Base-by-base conservation (phyloP, 768 basidiomycete species). In the Pisolithus sp. region DNA sequence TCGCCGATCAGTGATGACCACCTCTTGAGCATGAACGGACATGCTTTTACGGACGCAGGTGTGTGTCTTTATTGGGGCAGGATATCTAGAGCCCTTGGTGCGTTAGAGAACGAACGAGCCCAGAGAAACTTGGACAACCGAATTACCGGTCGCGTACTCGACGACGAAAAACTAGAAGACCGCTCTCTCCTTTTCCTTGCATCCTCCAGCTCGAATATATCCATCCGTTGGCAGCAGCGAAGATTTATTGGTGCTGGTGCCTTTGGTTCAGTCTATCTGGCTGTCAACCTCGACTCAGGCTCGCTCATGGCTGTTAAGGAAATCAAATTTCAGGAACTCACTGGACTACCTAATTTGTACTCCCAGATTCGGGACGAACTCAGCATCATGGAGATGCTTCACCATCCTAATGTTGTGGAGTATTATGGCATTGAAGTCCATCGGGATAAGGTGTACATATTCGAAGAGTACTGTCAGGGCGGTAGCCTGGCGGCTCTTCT, bases 341-440 rank as follows among this genome's bases (percentile, higher is more conserved):
- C 90, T 5, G 91, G 90, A 18, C 72, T 92, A 48, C 89, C 94
- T 4, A 90, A 82, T 55, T 76, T 98, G 24, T 91, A 92, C 71
- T 79, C 89, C 48, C 90, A 94, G 64, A 96, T 98, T 69, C 87
- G 83, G 66, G 93, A 98, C 65, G 96, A 99, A 70, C 82, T 96
- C 50, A 85, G 82, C 58, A 93, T 99, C 51, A 99, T 99, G 96
- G 92, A 94, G 68, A 86, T 98, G 82, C 77, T 98, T 23, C 89
- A 91, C 55, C 96, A 99, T 69, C 91, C 91, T 21, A 98, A 98
- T 62, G 89, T 98, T 39, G 96, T 98, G 48, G 93, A 97, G 69
- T 99, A 97, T 68, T 96, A 96, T 62, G 96, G 96, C 28, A 94
- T 99, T 59, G 96, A 99, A 70, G 95, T 98, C 2, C 95, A 97